These are phyloP conservation scores for Amanita subjunquillea DNA, from an alignment of 768 basidiomycete species.

Conservation along the genomic window DNA sequence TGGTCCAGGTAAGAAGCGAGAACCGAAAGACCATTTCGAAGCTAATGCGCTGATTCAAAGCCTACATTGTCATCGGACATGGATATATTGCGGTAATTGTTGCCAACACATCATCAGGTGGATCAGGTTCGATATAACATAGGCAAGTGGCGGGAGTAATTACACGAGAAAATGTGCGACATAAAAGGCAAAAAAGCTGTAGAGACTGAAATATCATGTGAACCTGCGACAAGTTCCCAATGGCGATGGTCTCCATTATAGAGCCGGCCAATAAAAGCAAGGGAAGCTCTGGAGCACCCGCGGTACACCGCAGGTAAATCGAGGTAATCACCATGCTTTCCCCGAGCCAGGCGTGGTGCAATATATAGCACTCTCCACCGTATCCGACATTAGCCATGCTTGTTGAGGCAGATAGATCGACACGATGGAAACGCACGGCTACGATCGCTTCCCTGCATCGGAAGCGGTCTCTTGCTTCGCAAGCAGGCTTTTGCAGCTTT, in stretches of 20 bases:
- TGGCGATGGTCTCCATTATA: neutral
- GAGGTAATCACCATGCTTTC: neutral
- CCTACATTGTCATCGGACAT: neutral
- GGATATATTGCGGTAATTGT: neutral
- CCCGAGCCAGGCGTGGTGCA: neutral
- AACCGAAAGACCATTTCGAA: neutral
- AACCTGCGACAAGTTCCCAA: neutral
- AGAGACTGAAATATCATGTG: neutral
- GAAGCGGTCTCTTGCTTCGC: slow-evolving; percentile 16
- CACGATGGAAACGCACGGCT: slow-evolving; percentile 4
- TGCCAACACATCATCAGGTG: neutral
- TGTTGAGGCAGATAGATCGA: neutral
- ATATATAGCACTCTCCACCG: neutral
- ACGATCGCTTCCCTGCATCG: slow-evolving; percentile 4
- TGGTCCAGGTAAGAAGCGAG: neutral
- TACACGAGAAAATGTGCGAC: neutral
- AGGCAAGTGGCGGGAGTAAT: neutral
- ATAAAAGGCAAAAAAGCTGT: neutral
- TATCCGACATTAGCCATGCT: neutral
- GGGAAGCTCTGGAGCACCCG: neutral
- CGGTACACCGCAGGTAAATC: neutral
- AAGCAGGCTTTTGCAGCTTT: slow-evolving; percentile 46
- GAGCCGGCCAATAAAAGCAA: neutral
- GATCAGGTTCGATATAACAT: slow-evolving; percentile 1
- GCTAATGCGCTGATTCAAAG: neutral